Percentiles rank a stretch among this genome's conserved stretches.
These are phyloP conservation scores for Candida dubliniensis DNA, from an alignment of 1,139 yeast genomes.

Conservation along the genomic window DNA sequence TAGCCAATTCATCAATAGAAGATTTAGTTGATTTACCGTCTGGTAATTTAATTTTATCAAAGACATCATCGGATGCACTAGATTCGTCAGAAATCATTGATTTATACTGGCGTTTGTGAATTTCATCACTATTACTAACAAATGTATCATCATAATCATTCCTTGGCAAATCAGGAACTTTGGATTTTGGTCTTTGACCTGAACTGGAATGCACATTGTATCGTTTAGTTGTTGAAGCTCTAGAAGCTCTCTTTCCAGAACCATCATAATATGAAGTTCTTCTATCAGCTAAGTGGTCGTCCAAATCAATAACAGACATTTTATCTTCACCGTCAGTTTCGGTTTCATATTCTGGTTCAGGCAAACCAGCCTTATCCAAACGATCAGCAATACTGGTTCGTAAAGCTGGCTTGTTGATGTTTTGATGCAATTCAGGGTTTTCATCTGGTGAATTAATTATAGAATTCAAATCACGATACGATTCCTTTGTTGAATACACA, in stretches of 20 bases:
- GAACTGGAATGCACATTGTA: constrained; percentile 14
- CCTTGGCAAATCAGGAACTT: constrained; percentile 35
- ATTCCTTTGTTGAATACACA: constrained; percentile 65
- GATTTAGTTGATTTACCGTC: constrained; percentile 23
- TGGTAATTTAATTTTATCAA: constrained; percentile 49
- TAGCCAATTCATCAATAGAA: constrained; percentile 16
- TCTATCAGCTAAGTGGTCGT: constrained; percentile 43
- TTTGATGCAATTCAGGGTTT: no score
- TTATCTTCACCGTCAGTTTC: constrained; percentile 34
- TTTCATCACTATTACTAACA: constrained; percentile 33
- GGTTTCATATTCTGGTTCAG: constrained; percentile 29
- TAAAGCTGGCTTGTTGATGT: constrained; percentile 32
- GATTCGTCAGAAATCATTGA: constrained; percentile 18
- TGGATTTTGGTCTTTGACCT: constrained; percentile 31
- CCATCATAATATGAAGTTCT: constrained; percentile 38
- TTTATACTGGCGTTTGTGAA: constrained; percentile 16
- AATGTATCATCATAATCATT: constrained; percentile 34
- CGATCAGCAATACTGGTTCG: constrained; percentile 48
- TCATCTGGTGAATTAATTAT: constrained; percentile 27
- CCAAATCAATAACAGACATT: constrained; percentile 44
- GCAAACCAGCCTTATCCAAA: constrained; percentile 38
- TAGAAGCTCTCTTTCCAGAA: constrained; percentile 22
- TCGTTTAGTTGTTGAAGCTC: constrained; percentile 24
- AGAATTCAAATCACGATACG: constrained; percentile 61
- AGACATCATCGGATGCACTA: constrained; percentile 27